Evolutionary conservation across 495 filamentous ascomycete genomes (phyloP).

Genomic region (Aspergillus coremiiformis): DNA sequence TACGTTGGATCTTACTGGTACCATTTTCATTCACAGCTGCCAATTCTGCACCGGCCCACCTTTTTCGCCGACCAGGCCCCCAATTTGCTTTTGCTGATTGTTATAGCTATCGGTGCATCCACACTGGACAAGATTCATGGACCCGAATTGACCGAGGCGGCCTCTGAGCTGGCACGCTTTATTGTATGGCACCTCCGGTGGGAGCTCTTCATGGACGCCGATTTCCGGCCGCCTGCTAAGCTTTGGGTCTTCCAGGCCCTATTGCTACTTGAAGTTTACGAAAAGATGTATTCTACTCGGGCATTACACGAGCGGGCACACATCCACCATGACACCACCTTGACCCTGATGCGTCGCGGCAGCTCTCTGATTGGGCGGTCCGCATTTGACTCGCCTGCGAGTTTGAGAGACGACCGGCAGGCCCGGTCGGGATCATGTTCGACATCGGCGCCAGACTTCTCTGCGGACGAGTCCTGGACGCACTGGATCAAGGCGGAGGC

Average conservation of each 20-base stretch:
- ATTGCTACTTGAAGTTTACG: slow-evolving; percentile 83
- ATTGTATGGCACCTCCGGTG: slow-evolving; percentile 87
- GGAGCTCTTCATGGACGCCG: slow-evolving; percentile 84
- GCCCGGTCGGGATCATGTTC: slow-evolving; percentile 46
- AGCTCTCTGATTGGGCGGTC: slow-evolving; percentile 88
- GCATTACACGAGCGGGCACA: slow-evolving; percentile 91
- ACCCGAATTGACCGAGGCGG: slow-evolving; percentile 59
- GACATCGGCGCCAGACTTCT: slow-evolving; percentile 52
- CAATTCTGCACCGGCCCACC: slow-evolving; percentile 89
- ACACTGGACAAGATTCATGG: slow-evolving; percentile 79
- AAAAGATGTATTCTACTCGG: slow-evolving; percentile 93
- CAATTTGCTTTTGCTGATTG: slow-evolving; percentile 78
- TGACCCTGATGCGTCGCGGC: slow-evolving; percentile 91
- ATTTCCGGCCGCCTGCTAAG: slow-evolving; percentile 90
- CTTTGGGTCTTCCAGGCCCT: slow-evolving; percentile 97
- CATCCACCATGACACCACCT: slow-evolving; percentile 92
- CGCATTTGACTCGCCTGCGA: slow-evolving; percentile 81
- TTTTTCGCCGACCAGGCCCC: slow-evolving; percentile 83
- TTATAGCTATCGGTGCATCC: slow-evolving; percentile 89
- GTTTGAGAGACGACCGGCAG: slow-evolving; percentile 56
- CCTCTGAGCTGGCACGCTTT: slow-evolving; percentile 74
- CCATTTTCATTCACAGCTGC: slow-evolving; percentile 90
- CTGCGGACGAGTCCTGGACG: slow-evolving; percentile 87
- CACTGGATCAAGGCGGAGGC: slow-evolving; percentile 95
- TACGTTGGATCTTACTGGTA: slow-evolving; percentile 93